phyloP scores from a whole-genome alignment of 768 basidiomycete species.

The Pulveroboletus sp. region DNA sequence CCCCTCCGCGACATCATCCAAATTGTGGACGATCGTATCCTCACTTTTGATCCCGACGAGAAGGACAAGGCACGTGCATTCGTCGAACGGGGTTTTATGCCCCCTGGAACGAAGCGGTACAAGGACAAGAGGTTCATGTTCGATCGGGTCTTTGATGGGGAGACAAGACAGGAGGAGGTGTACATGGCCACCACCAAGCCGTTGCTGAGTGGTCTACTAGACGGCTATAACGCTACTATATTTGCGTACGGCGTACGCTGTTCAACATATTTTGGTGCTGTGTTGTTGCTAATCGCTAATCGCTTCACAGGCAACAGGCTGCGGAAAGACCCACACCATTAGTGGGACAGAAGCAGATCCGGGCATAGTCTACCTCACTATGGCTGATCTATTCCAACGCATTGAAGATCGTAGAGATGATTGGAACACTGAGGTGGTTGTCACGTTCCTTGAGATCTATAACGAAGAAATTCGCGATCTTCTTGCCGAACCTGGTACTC shows the following conservation, averaged over 20 bases:
- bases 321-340: conserved; percentile 99
- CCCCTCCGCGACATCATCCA: conserved; percentile 75
- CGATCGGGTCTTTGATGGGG: conserved; percentile 84
- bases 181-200: conserved; percentile 85
- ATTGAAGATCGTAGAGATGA: conserved; percentile 87
- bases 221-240: conserved; percentile 95
- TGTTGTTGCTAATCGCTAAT: conserved; percentile 15
- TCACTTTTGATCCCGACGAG: conserved; percentile 95
- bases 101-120: conserved; percentile 87
- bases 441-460: conserved; percentile 98
- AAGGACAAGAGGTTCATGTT: conserved; percentile 98
- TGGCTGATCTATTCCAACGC: conserved; percentile 93
- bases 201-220: conserved; percentile 75
- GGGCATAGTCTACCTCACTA: conserved; percentile 93
- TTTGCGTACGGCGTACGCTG: conserved; percentile 94
- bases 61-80: conserved; percentile 76
- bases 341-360: conserved; percentile 85
- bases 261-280: conserved; percentile 1
- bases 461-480: conserved; percentile 98
- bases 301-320: conserved; percentile 87
- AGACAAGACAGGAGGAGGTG: conserved; percentile 79
- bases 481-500: conserved; percentile 65
- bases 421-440: conserved; percentile 79
- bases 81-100: conserved; percentile 78
- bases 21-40: conserved; percentile 88